Conservation (phyloP, 73 alveolate species). For the Symbiodinium natans region DNA sequence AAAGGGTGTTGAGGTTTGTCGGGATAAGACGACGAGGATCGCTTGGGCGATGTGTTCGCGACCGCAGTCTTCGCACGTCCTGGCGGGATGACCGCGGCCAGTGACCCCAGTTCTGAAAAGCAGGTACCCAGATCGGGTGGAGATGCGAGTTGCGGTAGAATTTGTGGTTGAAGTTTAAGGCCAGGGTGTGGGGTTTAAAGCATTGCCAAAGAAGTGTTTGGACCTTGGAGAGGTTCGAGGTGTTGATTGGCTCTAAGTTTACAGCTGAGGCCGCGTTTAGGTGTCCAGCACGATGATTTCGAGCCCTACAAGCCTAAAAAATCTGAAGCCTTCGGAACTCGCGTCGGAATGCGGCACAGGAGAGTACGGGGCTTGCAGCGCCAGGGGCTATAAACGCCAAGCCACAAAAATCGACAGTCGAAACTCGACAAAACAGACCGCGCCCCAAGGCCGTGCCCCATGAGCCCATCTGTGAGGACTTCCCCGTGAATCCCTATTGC, state of each 20-base stretch:
- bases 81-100: slow-evolving; percentile 63
- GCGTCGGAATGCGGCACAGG: neutral
- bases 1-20: too few relatives aligned
- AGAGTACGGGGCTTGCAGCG: neutral
- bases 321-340: too few relatives aligned
- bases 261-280: too few relatives aligned
- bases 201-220: too few relatives aligned
- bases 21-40: slow-evolving; percentile 33
- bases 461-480: slow-evolving; percentile 84
- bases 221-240: neutral
- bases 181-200: neutral
- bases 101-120: neutral
- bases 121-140: too few relatives aligned
- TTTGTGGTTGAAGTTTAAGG: too few relatives aligned
- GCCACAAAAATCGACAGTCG: neutral
- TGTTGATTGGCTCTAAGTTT: too few relatives aligned
- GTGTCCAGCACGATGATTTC: too few relatives aligned
- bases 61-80: slow-evolving; percentile 17
- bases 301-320: too few relatives aligned
- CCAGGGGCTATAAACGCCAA: neutral
- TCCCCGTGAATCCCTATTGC: slow-evolving; percentile 82
- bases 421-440: too few relatives aligned
- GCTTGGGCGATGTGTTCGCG: slow-evolving; percentile 54
- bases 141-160: too few relatives aligned
- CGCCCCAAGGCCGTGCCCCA: slow-evolving; percentile 84